Percentiles rank a stretch among this genome's conserved stretches.
Evolutionary conservation across 2,329 filamentous ascomycete genomes (phyloP).

Genomic region (Thielaviopsis euricoi): DNA sequence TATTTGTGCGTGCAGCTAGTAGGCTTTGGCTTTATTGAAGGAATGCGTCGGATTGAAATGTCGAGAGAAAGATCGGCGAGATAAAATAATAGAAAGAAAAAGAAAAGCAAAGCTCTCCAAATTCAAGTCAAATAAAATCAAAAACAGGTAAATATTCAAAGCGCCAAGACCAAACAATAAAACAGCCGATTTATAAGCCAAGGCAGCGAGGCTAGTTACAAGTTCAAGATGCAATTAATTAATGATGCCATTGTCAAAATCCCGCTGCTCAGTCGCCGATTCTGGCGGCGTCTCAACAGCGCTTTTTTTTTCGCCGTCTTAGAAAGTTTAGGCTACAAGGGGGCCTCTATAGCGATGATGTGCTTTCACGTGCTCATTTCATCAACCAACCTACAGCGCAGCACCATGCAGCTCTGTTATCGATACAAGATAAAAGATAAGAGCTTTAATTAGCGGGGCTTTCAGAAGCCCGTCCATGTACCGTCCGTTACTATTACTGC

Average conservation of each 20-base stretch:
- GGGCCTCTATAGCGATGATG: neutral
- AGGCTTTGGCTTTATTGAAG: neutral
- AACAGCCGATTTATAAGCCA: neutral
- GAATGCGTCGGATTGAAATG: neutral
- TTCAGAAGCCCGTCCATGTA: too few species aligned
- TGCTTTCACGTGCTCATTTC: slow-evolving; percentile 11
- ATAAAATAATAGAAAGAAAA: neutral
- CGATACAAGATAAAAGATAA: neutral
- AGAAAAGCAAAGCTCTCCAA: neutral
- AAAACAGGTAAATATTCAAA: too few species aligned
- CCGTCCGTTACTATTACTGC: too few species aligned
- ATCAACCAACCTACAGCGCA: too few species aligned
- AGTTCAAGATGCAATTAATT: neutral
- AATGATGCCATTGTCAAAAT: neutral
- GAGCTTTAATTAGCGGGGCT: too few species aligned
- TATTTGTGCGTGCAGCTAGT: too few species aligned
- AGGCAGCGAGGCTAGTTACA: neutral
- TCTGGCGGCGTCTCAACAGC: neutral
- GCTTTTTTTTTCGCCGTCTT: neutral
- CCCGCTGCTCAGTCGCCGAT: neutral
- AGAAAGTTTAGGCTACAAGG: neutral
- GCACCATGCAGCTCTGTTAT: neutral
- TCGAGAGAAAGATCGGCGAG: neutral
- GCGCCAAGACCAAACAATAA: neutral
- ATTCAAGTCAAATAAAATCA: neutral